Evolutionary conservation across 179 eudicot genomes (phyloP).

Genomic region (Silene noctiflora): DNA sequence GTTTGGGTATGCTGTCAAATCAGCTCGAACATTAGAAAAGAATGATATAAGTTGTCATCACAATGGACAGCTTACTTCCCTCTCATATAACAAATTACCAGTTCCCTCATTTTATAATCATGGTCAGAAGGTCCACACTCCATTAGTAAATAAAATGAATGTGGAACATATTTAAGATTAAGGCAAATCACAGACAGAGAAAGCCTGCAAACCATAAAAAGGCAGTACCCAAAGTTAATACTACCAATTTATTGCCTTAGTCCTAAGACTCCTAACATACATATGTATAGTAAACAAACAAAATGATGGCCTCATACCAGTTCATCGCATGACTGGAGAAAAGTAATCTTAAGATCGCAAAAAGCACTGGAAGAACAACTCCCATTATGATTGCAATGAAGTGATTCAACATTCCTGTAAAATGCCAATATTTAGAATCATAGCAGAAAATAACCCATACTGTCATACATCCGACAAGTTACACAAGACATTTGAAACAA

Average conservation of each 20-base stretch:
- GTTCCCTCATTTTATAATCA: constrained; percentile 1
- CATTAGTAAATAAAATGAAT: background rate
- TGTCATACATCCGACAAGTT: background rate
- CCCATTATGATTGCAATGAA: constrained; percentile 59
- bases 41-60: background rate
- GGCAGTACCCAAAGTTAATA: background rate
- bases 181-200: constrained; percentile 2
- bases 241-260: background rate
- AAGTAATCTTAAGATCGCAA: constrained; percentile 60
- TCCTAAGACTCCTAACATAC: background rate
- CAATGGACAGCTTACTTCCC: background rate
- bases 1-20: background rate
- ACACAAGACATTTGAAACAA: background rate
- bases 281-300: background rate
- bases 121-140: background rate
- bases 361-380: constrained; percentile 54
- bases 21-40: background rate
- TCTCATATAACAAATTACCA: constrained; percentile 10
- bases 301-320: constrained; percentile 54
- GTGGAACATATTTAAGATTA: background rate
- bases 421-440: constrained; percentile 17
- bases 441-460: background rate
- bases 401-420: constrained; percentile 70
- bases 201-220: constrained; percentile 7
- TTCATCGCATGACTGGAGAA: constrained; percentile 69